phyloP scores from a whole-genome alignment of 2,329 filamentous ascomycete species.

The Aspergillus cejpii region DNA sequence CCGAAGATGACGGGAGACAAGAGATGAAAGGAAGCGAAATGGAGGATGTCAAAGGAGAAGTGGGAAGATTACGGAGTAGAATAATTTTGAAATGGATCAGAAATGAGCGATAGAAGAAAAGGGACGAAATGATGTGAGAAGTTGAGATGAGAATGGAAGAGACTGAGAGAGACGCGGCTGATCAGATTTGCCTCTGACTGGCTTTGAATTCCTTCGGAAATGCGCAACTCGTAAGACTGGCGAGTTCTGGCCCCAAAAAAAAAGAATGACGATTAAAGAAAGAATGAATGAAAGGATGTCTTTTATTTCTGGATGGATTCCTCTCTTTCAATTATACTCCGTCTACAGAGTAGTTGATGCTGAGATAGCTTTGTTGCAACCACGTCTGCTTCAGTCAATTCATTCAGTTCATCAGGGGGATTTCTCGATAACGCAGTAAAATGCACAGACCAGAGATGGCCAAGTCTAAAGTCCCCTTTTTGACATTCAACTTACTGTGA shows the following conservation, averaged over 20 bases:
- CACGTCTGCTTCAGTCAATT: neutral
- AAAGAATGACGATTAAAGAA: neutral
- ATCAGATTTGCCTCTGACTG: neutral
- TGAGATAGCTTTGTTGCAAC: neutral
- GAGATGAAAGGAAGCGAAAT: neutral
- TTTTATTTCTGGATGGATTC: neutral
- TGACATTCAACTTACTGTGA: too few relatives aligned
- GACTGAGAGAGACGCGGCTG: neutral
- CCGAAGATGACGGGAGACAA: neutral
- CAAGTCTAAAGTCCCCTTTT: too few relatives aligned
- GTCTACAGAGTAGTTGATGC: neutral
- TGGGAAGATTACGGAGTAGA: neutral
- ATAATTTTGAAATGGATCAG: neutral
- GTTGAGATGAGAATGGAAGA: too few relatives aligned
- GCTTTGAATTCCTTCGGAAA: neutral
- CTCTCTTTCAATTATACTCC: neutral
- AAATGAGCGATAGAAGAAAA: neutral
- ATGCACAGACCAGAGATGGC: too few relatives aligned
- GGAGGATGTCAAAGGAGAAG: conserved; percentile 1
- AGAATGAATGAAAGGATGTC: neutral
- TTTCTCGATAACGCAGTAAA: too few relatives aligned
- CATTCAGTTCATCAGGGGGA: too few relatives aligned
- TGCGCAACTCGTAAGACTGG: neutral
- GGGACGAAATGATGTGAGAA: neutral
- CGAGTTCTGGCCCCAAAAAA: neutral